Percentiles rank a stretch among this genome's conserved stretches.
phyloP scores from a whole-genome alignment of 2,329 filamentous ascomycete genomes.

The Verticillium dahliae region DNA sequence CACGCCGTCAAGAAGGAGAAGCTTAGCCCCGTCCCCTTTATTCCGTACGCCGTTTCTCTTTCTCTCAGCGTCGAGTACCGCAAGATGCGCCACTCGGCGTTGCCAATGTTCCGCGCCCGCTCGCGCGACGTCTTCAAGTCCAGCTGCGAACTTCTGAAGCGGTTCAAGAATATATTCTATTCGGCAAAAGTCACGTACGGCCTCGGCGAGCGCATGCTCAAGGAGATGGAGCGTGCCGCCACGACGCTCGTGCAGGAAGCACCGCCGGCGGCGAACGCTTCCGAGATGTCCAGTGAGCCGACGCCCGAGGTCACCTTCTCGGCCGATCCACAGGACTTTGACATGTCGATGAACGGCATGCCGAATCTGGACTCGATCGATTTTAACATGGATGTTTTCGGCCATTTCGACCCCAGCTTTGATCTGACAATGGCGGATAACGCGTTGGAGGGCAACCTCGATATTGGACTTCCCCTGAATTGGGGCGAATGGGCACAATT shows the following conservation, averaged over 20 bases:
- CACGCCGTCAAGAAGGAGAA: slow-evolving; percentile 46
- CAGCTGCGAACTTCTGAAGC: slow-evolving; percentile 45
- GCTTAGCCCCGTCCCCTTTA: slow-evolving; percentile 47
- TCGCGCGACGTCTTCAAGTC: slow-evolving; percentile 47
- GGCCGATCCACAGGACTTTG: neutral
- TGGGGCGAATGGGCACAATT: slow-evolving; percentile 40
- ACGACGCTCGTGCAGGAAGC: slow-evolving; percentile 27
- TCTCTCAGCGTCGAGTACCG: slow-evolving; percentile 56
- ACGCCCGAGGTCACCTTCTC: neutral
- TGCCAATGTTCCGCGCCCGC: slow-evolving; percentile 52
- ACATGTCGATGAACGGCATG: neutral
- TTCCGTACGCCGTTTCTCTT: slow-evolving; percentile 56
- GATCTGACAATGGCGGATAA: slow-evolving; percentile 47
- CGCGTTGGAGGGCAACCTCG: slow-evolving; percentile 46
- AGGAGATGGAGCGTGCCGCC: slow-evolving; percentile 49
- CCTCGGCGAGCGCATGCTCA: slow-evolving; percentile 47
- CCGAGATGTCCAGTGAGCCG: slow-evolving; percentile 1
- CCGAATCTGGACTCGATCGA: slow-evolving; percentile 26
- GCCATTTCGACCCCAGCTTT: slow-evolving; percentile 48
- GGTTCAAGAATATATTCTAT: slow-evolving; percentile 51
- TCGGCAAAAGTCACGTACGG: slow-evolving; percentile 47
- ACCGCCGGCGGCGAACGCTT: neutral
- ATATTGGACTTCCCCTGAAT: slow-evolving; percentile 45
- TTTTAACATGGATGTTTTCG: slow-evolving; percentile 42
- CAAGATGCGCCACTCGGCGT: slow-evolving; percentile 55